phyloP scores from a whole-genome alignment of 2,329 filamentous ascomycete species.

The Nemania abortiva region DNA sequence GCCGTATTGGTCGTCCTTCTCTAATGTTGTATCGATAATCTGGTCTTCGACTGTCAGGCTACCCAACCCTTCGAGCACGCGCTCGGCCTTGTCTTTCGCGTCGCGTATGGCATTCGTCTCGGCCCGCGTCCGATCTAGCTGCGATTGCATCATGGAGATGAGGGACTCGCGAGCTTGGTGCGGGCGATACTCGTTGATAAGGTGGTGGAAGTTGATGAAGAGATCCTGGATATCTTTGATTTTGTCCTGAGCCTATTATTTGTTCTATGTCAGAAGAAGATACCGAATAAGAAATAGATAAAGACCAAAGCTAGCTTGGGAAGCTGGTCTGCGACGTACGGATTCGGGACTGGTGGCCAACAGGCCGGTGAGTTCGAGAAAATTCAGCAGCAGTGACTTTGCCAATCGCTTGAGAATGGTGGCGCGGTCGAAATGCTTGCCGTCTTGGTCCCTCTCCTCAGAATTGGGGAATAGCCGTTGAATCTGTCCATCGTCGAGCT shows the following conservation, averaged over 20 bases:
- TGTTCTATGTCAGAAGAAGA: conserved; percentile 29
- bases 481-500: conserved; percentile 83
- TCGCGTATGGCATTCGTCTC: conserved; percentile 81
- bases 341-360: conserved; percentile 74
- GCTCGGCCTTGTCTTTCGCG: conserved; percentile 78
- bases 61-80: conserved; percentile 76
- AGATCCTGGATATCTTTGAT: conserved; percentile 82
- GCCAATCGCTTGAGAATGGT: conserved; percentile 80
- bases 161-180: conserved; percentile 81
- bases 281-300: background rate
- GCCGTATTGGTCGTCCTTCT: conserved; percentile 31
- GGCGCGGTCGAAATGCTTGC: conserved; percentile 71
- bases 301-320: too few species aligned
- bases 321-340: conserved; percentile 48
- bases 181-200: conserved; percentile 85
- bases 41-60: conserved; percentile 58
- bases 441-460: conserved; percentile 60
- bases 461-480: conserved; percentile 64
- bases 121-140: conserved; percentile 73
- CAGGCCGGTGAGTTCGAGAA: conserved; percentile 83
- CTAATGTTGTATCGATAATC: conserved; percentile 14
- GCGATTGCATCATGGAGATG: conserved; percentile 69
- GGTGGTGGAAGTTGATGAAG: conserved; percentile 90
- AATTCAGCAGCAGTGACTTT: conserved; percentile 89
- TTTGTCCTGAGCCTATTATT: conserved; percentile 72